These are phyloP conservation scores for Leccinum ochraceum DNA, from an alignment of 768 basidiomycete species.

Conservation along the genomic window DNA sequence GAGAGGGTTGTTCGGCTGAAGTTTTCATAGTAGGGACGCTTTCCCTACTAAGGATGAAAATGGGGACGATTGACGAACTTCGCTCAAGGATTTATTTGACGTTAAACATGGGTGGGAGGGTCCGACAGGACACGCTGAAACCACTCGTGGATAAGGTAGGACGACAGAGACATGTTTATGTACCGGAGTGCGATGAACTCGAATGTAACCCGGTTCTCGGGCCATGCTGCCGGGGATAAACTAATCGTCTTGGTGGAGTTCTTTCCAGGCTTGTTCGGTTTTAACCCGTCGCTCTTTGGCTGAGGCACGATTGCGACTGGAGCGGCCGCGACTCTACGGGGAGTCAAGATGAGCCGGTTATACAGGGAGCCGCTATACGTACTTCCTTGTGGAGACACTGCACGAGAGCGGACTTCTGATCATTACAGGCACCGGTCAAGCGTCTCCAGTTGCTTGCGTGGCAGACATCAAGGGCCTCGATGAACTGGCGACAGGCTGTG, in stretches of 20 bases:
- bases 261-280: slow-evolving; percentile 59
- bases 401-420: slow-evolving; percentile 65
- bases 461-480: slow-evolving; percentile 73
- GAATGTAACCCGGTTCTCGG: neutral
- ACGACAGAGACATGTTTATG: neutral
- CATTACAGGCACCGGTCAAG: slow-evolving; percentile 71
- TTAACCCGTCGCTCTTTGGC: slow-evolving; percentile 59
- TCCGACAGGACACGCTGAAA: slow-evolving; percentile 6
- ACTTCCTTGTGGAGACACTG: slow-evolving; percentile 74
- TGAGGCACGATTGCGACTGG: slow-evolving; percentile 56
- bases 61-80: neutral
- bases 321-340: slow-evolving; percentile 60
- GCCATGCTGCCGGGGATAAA: neutral
- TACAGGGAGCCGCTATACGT: slow-evolving; percentile 14
- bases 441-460: slow-evolving; percentile 64
- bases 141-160: neutral
- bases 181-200: neutral
- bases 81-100: slow-evolving; percentile 1
- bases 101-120: slow-evolving; percentile 1
- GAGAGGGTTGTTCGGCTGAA: neutral
- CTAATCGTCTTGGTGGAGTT: slow-evolving; percentile 54
- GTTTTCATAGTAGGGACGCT: neutral
- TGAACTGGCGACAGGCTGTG: slow-evolving; percentile 73
- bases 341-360: slow-evolving; percentile 3
- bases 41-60: neutral